Percentiles rank a stretch among this genome's conserved stretches.
Evolutionary conservation across 2,329 filamentous ascomycete genomes (phyloP).

Genomic region (Fusarium verticillioides): DNA sequence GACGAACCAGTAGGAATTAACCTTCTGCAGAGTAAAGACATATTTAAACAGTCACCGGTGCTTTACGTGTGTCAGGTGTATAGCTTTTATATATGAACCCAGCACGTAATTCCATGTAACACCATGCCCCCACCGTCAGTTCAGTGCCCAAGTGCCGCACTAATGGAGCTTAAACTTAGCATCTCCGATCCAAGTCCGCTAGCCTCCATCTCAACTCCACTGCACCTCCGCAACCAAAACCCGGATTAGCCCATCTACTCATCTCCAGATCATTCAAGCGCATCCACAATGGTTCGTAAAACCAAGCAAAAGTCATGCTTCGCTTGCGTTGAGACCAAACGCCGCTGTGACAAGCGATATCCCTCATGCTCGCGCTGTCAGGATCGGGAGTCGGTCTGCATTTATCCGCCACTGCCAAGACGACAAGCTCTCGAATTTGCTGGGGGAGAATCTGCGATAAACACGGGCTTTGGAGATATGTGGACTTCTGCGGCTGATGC

Average conservation of each 20-base stretch:
- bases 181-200: neutral
- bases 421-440: accelerated
- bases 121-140: accelerated
- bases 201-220: neutral
- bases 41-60: neutral
- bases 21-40: neutral
- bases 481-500: neutral
- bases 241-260: accelerated
- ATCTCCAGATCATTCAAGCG: accelerated
- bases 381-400: neutral
- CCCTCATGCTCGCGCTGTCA: neutral
- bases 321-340: neutral
- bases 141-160: accelerated
- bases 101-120: neutral
- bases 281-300: neutral
- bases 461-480: accelerated
- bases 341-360: neutral
- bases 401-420: neutral
- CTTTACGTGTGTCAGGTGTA: accelerated
- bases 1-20: accelerated
- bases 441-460: neutral
- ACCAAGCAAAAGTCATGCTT: neutral
- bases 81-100: neutral
- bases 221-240: neutral
- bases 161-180: neutral